Conservation (phyloP, 495 filamentous ascomycete species). For the Aspergillus cristatus region DNA sequence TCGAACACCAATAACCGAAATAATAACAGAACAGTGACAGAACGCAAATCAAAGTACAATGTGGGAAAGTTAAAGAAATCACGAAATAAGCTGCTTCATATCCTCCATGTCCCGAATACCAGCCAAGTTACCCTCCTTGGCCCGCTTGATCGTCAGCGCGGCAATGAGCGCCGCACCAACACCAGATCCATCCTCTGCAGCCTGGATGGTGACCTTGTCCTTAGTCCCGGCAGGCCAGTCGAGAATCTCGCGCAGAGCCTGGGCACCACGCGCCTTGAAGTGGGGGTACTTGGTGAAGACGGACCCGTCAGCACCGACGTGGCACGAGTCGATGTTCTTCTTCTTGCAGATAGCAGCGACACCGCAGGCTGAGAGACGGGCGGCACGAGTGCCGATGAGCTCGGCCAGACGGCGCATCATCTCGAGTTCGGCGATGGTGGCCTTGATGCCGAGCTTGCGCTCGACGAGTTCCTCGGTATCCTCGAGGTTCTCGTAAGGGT, state of each 20-base stretch:
- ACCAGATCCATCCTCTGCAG: constrained; percentile 89
- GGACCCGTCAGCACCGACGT: constrained; percentile 90
- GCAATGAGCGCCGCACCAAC: constrained; percentile 96
- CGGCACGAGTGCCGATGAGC: constrained; percentile 88
- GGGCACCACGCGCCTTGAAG: constrained; percentile 85
- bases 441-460: constrained; percentile 56
- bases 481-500: constrained; percentile 86
- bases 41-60: no score
- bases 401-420: constrained; percentile 81
- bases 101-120: constrained; percentile 67
- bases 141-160: constrained; percentile 80
- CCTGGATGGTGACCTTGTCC: constrained; percentile 77
- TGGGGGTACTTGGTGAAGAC: constrained; percentile 99
- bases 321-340: constrained; percentile 79
- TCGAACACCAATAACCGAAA: no score
- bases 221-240: constrained; percentile 74
- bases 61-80: no score
- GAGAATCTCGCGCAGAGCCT: constrained; percentile 85
- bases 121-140: constrained; percentile 65
- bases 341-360: constrained; percentile 93
- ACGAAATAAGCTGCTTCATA: constrained; percentile 17
- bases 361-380: constrained; percentile 86
- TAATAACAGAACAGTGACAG: no score
- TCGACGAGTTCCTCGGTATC: constrained; percentile 78
- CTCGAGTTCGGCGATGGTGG: constrained; percentile 69